A percentile compares a stretch with the other conserved stretches of the same genome.
Evolutionary conservation across 2,329 filamentous ascomycete genomes (phyloP).

Genomic region (Emergomyces africanus): DNA sequence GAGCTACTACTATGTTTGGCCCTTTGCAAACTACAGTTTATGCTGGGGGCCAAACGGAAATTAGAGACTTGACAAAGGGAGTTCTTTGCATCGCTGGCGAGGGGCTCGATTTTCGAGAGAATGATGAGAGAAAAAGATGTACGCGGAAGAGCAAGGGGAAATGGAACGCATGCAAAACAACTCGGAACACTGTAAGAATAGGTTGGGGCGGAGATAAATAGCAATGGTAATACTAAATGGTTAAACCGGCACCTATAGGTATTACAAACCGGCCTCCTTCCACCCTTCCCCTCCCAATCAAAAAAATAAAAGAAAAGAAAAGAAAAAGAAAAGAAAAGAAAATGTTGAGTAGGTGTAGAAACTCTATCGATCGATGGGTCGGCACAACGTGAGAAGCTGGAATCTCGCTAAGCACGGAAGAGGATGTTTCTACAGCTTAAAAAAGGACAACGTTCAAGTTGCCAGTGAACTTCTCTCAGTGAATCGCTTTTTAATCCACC

Average conservation of each 20-base stretch:
- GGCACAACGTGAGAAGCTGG: not conserved
- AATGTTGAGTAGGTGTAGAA: not conserved
- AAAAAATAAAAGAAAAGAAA: not conserved
- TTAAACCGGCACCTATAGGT: not conserved
- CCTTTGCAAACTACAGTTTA: no score
- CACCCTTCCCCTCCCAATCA: no score
- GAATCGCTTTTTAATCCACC: not conserved
- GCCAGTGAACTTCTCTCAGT: not conserved
- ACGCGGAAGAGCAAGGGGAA: not conserved
- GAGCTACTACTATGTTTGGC: no score
- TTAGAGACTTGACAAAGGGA: not conserved
- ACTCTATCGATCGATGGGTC: not conserved
- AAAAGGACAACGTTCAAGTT: not conserved
- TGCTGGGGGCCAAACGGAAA: not conserved
- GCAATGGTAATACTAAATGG: not conserved
- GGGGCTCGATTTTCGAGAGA: not conserved
- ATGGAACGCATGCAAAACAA: not conserved
- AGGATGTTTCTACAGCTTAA: not conserved
- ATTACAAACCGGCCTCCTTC: not conserved
- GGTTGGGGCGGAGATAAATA: not conserved
- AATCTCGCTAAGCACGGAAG: not conserved
- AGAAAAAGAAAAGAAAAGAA: not conserved
- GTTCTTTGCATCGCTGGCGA: not conserved
- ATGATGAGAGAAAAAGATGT: not conserved
- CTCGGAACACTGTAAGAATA: not conserved